Evolutionary conservation across 2,329 filamentous ascomycete genomes (phyloP).

Genomic region (Truncatella angustata): DNA sequence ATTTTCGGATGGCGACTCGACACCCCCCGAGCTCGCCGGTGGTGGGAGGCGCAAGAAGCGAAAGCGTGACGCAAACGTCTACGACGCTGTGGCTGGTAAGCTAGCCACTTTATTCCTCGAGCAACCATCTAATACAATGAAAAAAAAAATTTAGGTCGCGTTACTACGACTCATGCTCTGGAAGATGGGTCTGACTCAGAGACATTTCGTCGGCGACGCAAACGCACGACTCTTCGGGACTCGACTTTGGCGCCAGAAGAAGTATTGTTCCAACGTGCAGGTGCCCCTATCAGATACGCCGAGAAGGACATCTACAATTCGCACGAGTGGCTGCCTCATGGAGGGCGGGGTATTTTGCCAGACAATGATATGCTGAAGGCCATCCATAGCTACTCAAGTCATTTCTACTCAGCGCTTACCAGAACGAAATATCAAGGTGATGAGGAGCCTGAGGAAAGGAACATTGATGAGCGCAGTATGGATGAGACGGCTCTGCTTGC

Average conservation of each 20-base stretch:
- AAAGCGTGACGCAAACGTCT: slow-evolving; percentile 53
- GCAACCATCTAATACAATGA: too few relatives aligned
- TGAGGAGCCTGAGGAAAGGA: slow-evolving; percentile 9
- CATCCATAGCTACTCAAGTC: slow-evolving; percentile 65
- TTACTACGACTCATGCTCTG: slow-evolving; percentile 30
- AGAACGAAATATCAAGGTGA: not conserved
- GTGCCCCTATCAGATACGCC: slow-evolving; percentile 65
- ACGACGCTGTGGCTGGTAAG: slow-evolving; percentile 71
- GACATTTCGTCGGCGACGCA: slow-evolving; percentile 10
- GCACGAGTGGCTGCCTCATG: slow-evolving; percentile 51
- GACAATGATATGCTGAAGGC: slow-evolving; percentile 68
- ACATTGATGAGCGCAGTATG: slow-evolving; percentile 59
- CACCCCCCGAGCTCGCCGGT: slow-evolving; percentile 15
- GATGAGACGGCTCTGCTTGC: slow-evolving; percentile 77
- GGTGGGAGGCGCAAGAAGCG: slow-evolving; percentile 18
- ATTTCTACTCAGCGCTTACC: slow-evolving; percentile 56
- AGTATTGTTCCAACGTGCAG: slow-evolving; percentile 63
- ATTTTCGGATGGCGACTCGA: slow-evolving; percentile 16
- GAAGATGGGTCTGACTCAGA: slow-evolving; percentile 19
- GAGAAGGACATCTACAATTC: slow-evolving; percentile 73
- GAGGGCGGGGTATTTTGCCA: slow-evolving; percentile 53
- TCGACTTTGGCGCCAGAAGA: slow-evolving; percentile 62
- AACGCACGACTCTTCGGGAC: slow-evolving; percentile 27
- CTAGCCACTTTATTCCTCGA: not conserved
- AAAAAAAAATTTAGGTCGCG: too few relatives aligned